A percentile compares a stretch with the other conserved stretches of the same genome.
Evolutionary conservation across 768 basidiomycete genomes (phyloP).

Genomic region (Lentinula sp.): DNA sequence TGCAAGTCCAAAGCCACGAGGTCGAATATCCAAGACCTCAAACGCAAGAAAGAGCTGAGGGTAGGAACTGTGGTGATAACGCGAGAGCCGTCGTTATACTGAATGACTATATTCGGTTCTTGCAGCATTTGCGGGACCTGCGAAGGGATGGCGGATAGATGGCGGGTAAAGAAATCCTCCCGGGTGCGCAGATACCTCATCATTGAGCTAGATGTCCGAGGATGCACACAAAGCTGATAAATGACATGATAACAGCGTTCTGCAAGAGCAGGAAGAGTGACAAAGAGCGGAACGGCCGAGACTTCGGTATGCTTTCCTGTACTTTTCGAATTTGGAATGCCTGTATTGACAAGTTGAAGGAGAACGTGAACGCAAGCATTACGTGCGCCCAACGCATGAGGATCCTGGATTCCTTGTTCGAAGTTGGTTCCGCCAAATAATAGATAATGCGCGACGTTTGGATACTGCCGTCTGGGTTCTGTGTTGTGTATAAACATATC

Average conservation of each 20-base stretch:
- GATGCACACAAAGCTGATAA: slow-evolving; percentile 83
- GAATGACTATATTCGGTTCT: slow-evolving; percentile 51
- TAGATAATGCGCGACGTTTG: slow-evolving; percentile 85
- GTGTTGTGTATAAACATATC: slow-evolving; percentile 81
- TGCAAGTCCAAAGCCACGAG: slow-evolving; percentile 86
- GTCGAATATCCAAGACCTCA: slow-evolving; percentile 83
- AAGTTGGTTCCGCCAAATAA: slow-evolving; percentile 63
- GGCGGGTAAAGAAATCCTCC: slow-evolving; percentile 85
- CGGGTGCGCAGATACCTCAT: slow-evolving; percentile 83
- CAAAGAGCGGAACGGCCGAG: slow-evolving; percentile 49
- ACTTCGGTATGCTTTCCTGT: slow-evolving; percentile 26
- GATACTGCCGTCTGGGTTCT: slow-evolving; percentile 49
- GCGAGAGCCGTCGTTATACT: slow-evolving; percentile 67
- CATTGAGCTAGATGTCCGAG: slow-evolving; percentile 71
- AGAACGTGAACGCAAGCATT: slow-evolving; percentile 77
- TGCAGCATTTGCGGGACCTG: slow-evolving; percentile 44
- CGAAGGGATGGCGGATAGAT: slow-evolving; percentile 73
- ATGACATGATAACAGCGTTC: slow-evolving; percentile 82
- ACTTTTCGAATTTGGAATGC: slow-evolving; percentile 54
- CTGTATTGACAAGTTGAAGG: slow-evolving; percentile 67
- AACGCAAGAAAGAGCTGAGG: slow-evolving; percentile 69
- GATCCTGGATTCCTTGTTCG: slow-evolving; percentile 70
- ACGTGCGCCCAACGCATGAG: slow-evolving; percentile 64
- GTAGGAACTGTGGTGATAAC: slow-evolving; percentile 62
- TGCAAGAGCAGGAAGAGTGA: slow-evolving; percentile 67